phyloP scores from a whole-genome alignment of 805 yeast genomes.

The Ogataea neopini region DNA sequence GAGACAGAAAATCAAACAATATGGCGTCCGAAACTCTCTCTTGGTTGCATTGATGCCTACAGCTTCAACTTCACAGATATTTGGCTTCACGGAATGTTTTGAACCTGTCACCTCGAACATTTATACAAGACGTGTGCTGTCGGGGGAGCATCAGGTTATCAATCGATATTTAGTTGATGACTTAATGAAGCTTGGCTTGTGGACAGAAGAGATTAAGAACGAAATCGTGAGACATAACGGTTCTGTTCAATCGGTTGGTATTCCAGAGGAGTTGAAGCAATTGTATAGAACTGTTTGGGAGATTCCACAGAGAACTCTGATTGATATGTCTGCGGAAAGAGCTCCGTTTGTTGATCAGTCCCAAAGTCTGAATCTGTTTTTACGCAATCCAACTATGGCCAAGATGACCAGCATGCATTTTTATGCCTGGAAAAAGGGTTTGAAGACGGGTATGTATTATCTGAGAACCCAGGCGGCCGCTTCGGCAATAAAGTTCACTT shows the following conservation, averaged over 20 bases:
- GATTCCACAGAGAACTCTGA: slow-evolving; percentile 77
- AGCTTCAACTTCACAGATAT: slow-evolving; percentile 93
- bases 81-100: slow-evolving; percentile 93
- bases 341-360: slow-evolving; percentile 84
- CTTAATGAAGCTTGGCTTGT: slow-evolving; percentile 75
- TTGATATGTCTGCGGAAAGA: slow-evolving; percentile 84
- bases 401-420: slow-evolving; percentile 97
- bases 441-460: slow-evolving; percentile 98
- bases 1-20: slow-evolving; percentile 54
- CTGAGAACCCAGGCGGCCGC: slow-evolving; percentile 97
- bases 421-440: slow-evolving; percentile 98
- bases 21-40: slow-evolving; percentile 85
- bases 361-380: slow-evolving; percentile 87
- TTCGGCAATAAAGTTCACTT: slow-evolving; percentile 91
- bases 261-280: slow-evolving; percentile 73
- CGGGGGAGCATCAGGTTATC: slow-evolving; percentile 93
- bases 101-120: slow-evolving; percentile 95
- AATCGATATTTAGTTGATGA: slow-evolving; percentile 85
- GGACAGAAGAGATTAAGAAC: slow-evolving; percentile 81
- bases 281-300: slow-evolving; percentile 98
- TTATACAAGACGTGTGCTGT: slow-evolving; percentile 84
- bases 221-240: slow-evolving; percentile 77
- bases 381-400: slow-evolving; percentile 91
- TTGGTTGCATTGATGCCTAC: slow-evolving; percentile 97
- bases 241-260: slow-evolving; percentile 71